Evolutionary conservation across 1,139 yeast species (phyloP), one percentile per base, ranked within the genome.

Genomic region (Hyphopichia khmerensis): DNA sequence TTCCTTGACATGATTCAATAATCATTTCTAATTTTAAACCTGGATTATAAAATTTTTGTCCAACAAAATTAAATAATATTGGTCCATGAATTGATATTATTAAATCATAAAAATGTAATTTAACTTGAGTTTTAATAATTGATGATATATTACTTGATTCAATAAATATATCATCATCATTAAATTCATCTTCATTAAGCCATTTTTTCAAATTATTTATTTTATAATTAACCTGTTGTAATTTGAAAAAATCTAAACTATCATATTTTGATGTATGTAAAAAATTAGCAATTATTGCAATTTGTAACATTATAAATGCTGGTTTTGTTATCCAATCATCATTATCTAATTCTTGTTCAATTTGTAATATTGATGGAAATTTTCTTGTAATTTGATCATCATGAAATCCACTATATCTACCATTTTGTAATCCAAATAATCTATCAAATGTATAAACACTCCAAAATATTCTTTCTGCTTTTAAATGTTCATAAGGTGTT

Each of bases 401-500:
- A 13, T 64, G 51, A 17, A 81, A 53, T 2, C 72, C 73, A 47
- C 71, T 67, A 38, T 65, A 62, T 40, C 82, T 60, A 2, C 88
- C 87, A 32, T 72, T 67, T 50, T 80, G 87, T 33, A 81, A 59
- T 3, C 80, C 79, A 44, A 79, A 58, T 16, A 79, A 49, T 43
- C 83, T 64, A 50, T 83, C 89, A 65, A 80, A 63, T 1, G 79
- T 69, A 52, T 72, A 82, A 5, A 77, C 77, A 23, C 76, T 54
- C 84, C 85, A 82, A 55, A 79, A 82, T 1, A 81, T 70, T 36
- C 85, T 64, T 46, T 67, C 68, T 0, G 80, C 75, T 55, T 81
- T 82, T 19, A 72, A 52, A 21, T 57, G 56, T 46, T 80, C 86
- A 53, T 80, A 79, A 1, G 69, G 60, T 5, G 73, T 65, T 44